Base-by-base conservation (phyloP, 2,329 filamentous ascomycete species). In the Fusarium zealandicum region DNA sequence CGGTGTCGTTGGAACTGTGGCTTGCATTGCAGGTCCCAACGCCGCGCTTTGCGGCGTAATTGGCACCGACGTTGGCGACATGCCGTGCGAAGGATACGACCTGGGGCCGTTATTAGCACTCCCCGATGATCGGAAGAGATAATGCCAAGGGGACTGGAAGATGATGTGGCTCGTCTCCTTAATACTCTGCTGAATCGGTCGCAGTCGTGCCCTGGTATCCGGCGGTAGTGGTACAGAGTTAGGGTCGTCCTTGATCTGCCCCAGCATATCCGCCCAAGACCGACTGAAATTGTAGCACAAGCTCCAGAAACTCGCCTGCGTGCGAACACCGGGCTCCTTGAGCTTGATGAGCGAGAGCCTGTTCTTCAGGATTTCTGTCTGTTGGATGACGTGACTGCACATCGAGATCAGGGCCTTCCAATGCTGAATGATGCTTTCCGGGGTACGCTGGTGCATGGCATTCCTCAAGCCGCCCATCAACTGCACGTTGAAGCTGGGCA, bases 1-100 rank as follows among this genome's bases (percentile, higher is more conserved):
- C 9, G 86, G 85, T 1, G 86, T 90, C 3, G 83, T 90, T 4
- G 91, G 90, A 10, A 96, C 88, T 0, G 92, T 97, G 1, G 93
- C 92, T 73, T 96, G 92, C 48, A 92, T 90, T 16, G 93, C 93
- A 6, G 93, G 92, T 1, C 93, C 93, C 5, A 97, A 80, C 2
- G 93, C 93, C 13, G 92, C 93, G 65, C 90, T 95, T 57, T 96
- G 83, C 7, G 93, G 93, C 1, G 93, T 97, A 67, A 95, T 92
- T 8, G 93, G 92, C 31, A 78, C 69, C 47, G 70, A 67, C 12
- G 57, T 69, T 51, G 60, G 69, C 16, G 70, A 72, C 51, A 67
- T 63, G 33, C 63, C 61, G 14, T 69, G 62, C 17, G 64, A 62
- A 11, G 64, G 60, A 45, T 57, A 68, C 12, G 62, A 54, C 8